These are phyloP conservation scores for Talaromyces sp. DNA, from an alignment of 2,329 filamentous ascomycete species.

Conservation along the genomic window DNA sequence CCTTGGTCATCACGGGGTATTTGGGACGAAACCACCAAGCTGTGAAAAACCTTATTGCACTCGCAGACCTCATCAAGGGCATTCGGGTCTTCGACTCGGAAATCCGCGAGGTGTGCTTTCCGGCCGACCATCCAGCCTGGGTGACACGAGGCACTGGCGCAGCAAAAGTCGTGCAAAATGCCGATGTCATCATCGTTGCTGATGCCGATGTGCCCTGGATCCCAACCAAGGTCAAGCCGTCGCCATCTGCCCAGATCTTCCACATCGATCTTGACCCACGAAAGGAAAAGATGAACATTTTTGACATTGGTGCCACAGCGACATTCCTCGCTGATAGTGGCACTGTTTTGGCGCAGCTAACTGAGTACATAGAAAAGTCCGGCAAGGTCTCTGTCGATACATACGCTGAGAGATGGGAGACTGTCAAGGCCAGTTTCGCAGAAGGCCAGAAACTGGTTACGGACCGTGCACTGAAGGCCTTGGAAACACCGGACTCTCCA, in stretches of 20 bases:
- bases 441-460: constrained; percentile 7
- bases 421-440: constrained; percentile 5
- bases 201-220: constrained; percentile 94
- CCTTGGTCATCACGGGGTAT: constrained; percentile 46
- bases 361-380: constrained; percentile 8
- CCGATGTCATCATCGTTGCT: constrained; percentile 76
- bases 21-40: constrained; percentile 40
- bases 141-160: constrained; percentile 67
- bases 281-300: constrained; percentile 66
- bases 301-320: constrained; percentile 56
- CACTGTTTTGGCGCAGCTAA: constrained; percentile 9
- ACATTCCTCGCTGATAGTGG: constrained; percentile 57
- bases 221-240: constrained; percentile 60
- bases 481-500: constrained; percentile 46
- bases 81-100: constrained; percentile 45
- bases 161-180: constrained; percentile 64
- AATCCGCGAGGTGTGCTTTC: constrained; percentile 43
- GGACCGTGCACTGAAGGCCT: constrained; percentile 8
- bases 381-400: constrained; percentile 8
- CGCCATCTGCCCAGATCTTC: constrained; percentile 50
- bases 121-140: constrained; percentile 46
- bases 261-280: constrained; percentile 62
- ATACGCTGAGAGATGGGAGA: constrained; percentile 8
- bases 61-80: constrained; percentile 42
- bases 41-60: constrained; percentile 34